A percentile compares a stretch with the other conserved stretches of the same genome.
Conservation (phyloP, 75 land plant genomes). For the Pinus taeda region DNA sequence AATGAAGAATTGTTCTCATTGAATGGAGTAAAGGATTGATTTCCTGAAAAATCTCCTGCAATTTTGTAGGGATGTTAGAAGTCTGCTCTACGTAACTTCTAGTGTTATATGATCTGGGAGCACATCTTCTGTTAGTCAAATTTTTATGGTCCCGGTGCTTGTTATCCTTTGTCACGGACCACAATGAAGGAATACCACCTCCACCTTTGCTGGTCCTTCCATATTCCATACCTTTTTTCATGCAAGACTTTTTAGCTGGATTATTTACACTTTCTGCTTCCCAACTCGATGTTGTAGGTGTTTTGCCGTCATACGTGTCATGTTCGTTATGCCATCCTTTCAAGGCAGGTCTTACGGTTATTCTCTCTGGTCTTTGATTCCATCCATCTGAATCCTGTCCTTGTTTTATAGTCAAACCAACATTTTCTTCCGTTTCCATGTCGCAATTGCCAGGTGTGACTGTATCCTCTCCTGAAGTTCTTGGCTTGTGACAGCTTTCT, state of each 20-base stretch:
- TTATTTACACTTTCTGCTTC: not conserved
- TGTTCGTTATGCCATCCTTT: not conserved
- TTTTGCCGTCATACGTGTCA: not conserved
- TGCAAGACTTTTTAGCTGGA: not conserved
- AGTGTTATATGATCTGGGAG: not conserved
- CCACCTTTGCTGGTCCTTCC: not conserved
- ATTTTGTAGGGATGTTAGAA: not conserved
- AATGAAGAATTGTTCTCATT: slow-evolving; percentile 4
- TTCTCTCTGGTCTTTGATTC: slow-evolving; percentile 3
- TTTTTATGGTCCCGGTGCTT: not conserved
- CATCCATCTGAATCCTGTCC: not conserved
- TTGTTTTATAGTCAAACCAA: not conserved
- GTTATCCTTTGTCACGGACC: not conserved
- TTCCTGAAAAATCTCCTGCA: not conserved
- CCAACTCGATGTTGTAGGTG: not conserved
- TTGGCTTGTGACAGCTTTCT: not conserved
- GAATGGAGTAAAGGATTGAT: slow-evolving; percentile 3
- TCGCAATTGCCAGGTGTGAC: not conserved
- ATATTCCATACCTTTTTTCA: not conserved
- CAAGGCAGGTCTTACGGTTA: not conserved
- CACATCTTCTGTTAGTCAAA: not conserved
- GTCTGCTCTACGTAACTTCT: not conserved
- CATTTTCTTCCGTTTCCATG: not conserved
- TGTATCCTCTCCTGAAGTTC: not conserved
- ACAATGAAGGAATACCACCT: not conserved